Conservation (phyloP, 2,329 filamentous ascomycete genomes). For the Madurella mycetomatis region DNA sequence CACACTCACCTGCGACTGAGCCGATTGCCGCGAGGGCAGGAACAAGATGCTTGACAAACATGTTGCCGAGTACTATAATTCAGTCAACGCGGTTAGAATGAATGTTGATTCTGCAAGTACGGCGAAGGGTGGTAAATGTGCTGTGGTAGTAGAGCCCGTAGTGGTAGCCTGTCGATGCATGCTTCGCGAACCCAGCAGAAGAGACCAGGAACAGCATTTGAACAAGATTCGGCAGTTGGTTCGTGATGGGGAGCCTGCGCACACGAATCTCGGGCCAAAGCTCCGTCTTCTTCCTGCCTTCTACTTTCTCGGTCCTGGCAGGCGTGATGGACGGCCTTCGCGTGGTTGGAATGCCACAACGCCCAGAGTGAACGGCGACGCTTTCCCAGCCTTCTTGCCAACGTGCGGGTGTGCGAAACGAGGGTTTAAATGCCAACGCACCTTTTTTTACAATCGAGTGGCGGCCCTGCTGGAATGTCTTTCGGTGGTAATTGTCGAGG, state of each 20-base stretch:
- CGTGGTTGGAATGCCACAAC: too few species aligned
- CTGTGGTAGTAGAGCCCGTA: background rate
- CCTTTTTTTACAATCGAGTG: constrained; percentile 21
- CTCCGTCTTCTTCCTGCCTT: too few species aligned
- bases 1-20: constrained; percentile 38
- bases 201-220: too few species aligned
- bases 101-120: background rate
- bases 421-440: constrained; percentile 20
- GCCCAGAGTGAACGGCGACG: too few species aligned
- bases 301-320: too few species aligned
- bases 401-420: background rate
- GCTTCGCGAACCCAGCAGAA: too few species aligned
- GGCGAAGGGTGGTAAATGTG: constrained; percentile 5
- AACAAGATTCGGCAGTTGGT: too few species aligned
- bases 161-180: too few species aligned
- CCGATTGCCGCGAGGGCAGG: constrained; percentile 39
- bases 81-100: constrained; percentile 19
- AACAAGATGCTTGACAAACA: constrained; percentile 41
- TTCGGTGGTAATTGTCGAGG: background rate
- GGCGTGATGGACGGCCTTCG: too few species aligned
- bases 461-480: constrained; percentile 9
- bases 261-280: too few species aligned
- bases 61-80: constrained; percentile 32
- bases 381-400: background rate
- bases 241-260: too few species aligned